A percentile compares a stretch with the other conserved stretches of the same genome.
These are phyloP conservation scores for Anthoceros angustus DNA, from an alignment of 225 moss, liverwort and hornwort species.

Conservation along the genomic window DNA sequence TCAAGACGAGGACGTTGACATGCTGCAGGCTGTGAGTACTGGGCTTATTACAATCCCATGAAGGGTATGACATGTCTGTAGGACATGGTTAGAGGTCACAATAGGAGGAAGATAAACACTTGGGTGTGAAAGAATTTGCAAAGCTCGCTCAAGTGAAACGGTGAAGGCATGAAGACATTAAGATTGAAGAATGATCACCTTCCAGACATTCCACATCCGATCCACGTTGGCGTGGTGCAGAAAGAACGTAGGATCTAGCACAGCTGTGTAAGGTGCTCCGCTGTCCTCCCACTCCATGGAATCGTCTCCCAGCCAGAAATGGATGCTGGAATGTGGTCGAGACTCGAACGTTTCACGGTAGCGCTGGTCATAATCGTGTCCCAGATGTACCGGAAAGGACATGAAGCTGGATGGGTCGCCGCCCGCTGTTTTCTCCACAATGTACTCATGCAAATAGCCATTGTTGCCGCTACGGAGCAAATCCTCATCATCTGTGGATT, in stretches of 20 bases:
- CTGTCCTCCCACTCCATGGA: conserved; percentile 18
- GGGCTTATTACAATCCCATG: too few species aligned
- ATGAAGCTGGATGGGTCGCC: neutral
- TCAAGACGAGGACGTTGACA: too few species aligned
- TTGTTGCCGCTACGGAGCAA: neutral
- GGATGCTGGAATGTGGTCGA: neutral
- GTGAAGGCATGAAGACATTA: too few species aligned
- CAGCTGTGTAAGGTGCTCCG: conserved; percentile 25
- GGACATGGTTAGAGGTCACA: too few species aligned
- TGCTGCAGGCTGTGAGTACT: too few species aligned
- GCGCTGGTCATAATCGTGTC: neutral
- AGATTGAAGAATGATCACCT: too few species aligned
- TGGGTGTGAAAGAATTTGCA: too few species aligned
- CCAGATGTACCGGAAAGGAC: neutral
- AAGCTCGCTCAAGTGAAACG: too few species aligned
- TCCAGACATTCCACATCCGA: conserved; percentile 10
- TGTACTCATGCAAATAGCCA: neutral
- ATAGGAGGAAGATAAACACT: too few species aligned
- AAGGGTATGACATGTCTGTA: too few species aligned
- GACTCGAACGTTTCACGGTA: neutral
- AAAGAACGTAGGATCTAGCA: conserved; percentile 21
- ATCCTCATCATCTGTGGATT: neutral
- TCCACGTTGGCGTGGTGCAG: conserved; percentile 23
- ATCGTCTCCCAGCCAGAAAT: neutral
- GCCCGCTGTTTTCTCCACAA: neutral